phyloP scores from a whole-genome alignment of 208 protist species.

The Acanthamoeba comandoni region DNA sequence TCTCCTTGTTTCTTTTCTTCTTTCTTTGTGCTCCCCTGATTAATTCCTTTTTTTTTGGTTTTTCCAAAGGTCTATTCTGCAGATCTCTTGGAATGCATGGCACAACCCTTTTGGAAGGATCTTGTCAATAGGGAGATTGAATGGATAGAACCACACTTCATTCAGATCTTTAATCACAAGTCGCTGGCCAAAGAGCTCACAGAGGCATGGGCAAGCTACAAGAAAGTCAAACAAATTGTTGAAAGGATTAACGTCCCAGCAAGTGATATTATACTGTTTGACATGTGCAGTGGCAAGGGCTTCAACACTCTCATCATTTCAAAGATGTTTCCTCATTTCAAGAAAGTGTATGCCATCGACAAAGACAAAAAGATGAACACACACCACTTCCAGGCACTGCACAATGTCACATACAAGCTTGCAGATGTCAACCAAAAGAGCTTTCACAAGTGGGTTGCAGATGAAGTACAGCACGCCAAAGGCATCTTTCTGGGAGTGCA shows the following conservation, averaged over 20 bases:
- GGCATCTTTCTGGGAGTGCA: slow-evolving; percentile 54
- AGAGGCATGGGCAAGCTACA: slow-evolving; percentile 38
- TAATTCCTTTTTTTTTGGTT: no score
- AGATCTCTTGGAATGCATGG: slow-evolving; percentile 48
- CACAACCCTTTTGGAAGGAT: slow-evolving; percentile 35
- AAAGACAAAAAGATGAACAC: slow-evolving; percentile 60
- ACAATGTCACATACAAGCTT: slow-evolving; percentile 39
- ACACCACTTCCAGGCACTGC: slow-evolving; percentile 25
- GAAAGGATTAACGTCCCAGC: not conserved
- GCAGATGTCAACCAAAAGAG: slow-evolving; percentile 42
- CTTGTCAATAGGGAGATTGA: slow-evolving; percentile 12
- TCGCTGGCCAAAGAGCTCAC: slow-evolving; percentile 35
- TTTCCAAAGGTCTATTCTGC: no score
- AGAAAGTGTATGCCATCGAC: slow-evolving; percentile 50
- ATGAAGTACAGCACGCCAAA: not conserved
- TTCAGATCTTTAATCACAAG: slow-evolving; percentile 53
- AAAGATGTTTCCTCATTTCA: slow-evolving; percentile 56
- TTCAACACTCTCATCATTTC: slow-evolving; percentile 44
- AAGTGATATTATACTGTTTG: slow-evolving; percentile 14
- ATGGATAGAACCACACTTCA: slow-evolving; percentile 4
- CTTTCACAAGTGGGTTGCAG: slow-evolving; percentile 34
- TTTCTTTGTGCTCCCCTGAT: no score
- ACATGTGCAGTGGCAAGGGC: slow-evolving; percentile 61
- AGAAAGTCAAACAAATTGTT: slow-evolving; percentile 17
- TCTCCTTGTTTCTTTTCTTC: no score